Evolutionary conservation across 2,329 filamentous ascomycete genomes (phyloP).

Genomic region (Trichoderma koningii): DNA sequence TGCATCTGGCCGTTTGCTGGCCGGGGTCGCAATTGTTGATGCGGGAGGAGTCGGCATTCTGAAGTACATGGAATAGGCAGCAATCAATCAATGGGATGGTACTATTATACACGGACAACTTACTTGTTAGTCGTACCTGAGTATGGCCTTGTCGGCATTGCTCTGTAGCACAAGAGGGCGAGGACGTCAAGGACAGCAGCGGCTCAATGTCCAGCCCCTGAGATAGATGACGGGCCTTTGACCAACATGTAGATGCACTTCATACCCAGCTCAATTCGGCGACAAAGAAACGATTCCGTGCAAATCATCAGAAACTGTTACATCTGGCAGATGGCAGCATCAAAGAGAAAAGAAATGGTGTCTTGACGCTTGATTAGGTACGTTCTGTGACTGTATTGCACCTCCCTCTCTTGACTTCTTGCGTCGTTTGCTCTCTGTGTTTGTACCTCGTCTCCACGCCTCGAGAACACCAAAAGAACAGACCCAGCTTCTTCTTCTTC

Average conservation of each 20-base stretch:
- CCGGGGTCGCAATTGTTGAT: not conserved
- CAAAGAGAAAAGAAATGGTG: too few species aligned
- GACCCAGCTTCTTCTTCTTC: not conserved
- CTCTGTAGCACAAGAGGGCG: not conserved
- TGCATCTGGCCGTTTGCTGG: not conserved
- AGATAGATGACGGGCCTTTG: not conserved
- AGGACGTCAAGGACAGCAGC: not conserved
- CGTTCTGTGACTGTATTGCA: too few species aligned
- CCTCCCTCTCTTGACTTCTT: too few species aligned
- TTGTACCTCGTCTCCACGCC: conserved; percentile 6
- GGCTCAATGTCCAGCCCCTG: not conserved
- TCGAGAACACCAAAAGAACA: not conserved
- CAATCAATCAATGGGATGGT: too few species aligned
- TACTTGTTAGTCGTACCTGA: too few species aligned
- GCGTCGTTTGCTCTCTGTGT: not conserved
- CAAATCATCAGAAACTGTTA: too few species aligned
- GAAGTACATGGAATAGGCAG: too few species aligned
- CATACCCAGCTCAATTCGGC: not conserved
- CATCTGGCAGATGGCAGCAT: too few species aligned
- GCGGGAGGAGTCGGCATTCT: too few species aligned
- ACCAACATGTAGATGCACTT: not conserved
- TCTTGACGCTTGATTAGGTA: not conserved
- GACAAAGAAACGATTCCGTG: too few species aligned
- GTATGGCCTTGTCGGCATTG: not conserved
- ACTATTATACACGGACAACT: too few species aligned